A percentile compares a stretch with the other conserved stretches of the same genome.
Evolutionary conservation across 768 basidiomycete species (phyloP).

Genomic region (Harrya chromipes): DNA sequence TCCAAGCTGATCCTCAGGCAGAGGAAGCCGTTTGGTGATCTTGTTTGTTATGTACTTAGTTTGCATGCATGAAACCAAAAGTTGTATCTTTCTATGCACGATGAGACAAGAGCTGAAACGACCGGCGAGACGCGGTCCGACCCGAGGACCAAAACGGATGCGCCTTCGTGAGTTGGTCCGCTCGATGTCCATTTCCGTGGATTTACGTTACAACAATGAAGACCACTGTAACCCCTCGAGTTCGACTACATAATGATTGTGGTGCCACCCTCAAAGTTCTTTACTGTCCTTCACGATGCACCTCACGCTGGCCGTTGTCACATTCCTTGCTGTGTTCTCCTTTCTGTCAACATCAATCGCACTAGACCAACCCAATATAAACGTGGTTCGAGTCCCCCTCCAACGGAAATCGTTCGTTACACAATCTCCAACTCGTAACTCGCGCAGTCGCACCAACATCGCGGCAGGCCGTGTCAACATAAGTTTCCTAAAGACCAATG

Average conservation of each 20-base stretch:
- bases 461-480: slow-evolving; percentile 3
- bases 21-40: slow-evolving; percentile 61
- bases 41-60: slow-evolving; percentile 12
- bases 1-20: slow-evolving; percentile 41
- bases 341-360: slow-evolving; percentile 12
- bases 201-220: too few species aligned
- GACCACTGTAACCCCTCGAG: too few species aligned
- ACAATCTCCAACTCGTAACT: not conserved
- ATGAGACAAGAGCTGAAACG: not conserved
- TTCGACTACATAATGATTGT: too few species aligned
- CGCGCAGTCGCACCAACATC: slow-evolving; percentile 1
- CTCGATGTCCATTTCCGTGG: too few species aligned
- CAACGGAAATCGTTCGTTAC: slow-evolving; percentile 18
- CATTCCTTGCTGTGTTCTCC: slow-evolving; percentile 15
- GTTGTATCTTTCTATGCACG: slow-evolving; percentile 7
- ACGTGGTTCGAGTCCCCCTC: slow-evolving; percentile 21
- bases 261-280: not conserved
- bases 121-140: too few species aligned
- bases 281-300: slow-evolving; percentile 19
- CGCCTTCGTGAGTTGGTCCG: too few species aligned
- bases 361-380: not conserved
- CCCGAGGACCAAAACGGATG: too few species aligned
- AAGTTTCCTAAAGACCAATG: slow-evolving; percentile 14
- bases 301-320: slow-evolving; percentile 5
- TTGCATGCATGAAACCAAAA: slow-evolving; percentile 11